Evolutionary conservation across 345 rosid species (phyloP).

Genomic region (Hibiscus mutabilis): DNA sequence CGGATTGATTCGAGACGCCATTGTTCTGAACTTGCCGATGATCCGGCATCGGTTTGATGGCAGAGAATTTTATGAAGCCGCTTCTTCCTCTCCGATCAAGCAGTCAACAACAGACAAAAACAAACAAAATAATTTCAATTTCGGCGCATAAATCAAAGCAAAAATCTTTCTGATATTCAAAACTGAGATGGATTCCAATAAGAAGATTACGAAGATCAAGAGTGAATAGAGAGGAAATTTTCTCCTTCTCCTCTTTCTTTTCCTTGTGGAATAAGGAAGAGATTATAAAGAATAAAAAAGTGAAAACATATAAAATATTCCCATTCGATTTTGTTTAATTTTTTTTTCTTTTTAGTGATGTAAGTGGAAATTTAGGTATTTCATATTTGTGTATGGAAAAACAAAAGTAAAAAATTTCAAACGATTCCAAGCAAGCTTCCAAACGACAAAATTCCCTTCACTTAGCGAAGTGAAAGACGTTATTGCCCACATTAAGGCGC

Average conservation of each 20-base stretch:
- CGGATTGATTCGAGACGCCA: conserved; percentile 51
- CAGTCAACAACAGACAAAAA: conserved; percentile 11
- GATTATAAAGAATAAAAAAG: conserved; percentile 18
- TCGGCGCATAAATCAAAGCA: neutral
- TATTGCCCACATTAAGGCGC: conserved; percentile 21
- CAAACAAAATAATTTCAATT: neutral
- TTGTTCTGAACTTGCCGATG: conserved; percentile 51
- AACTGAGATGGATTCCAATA: neutral
- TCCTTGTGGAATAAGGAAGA: conserved; percentile 7
- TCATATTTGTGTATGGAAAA: conserved; percentile 22
- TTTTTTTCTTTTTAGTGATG: conserved; percentile 16
- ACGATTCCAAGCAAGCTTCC: neutral
- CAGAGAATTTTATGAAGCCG: conserved; percentile 8
- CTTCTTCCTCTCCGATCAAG: conserved; percentile 13
- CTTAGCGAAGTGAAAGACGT: conserved; percentile 12
- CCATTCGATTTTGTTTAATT: conserved; percentile 15
- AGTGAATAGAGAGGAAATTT: conserved; percentile 1
- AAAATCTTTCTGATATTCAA: conserved; percentile 12
- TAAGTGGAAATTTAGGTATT: conserved; percentile 35
- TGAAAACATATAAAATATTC: conserved; percentile 42
- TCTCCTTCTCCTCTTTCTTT: neutral
- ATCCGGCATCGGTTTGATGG: conserved; percentile 57
- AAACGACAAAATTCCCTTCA: conserved; percentile 16
- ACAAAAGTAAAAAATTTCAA: neutral
- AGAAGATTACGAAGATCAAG: conserved; percentile 22